Evolutionary conservation across 352 stramenopile genomes (phyloP), one percentile per base, ranked within the genome.

Genomic region (Globisporangium perplexum): DNA sequence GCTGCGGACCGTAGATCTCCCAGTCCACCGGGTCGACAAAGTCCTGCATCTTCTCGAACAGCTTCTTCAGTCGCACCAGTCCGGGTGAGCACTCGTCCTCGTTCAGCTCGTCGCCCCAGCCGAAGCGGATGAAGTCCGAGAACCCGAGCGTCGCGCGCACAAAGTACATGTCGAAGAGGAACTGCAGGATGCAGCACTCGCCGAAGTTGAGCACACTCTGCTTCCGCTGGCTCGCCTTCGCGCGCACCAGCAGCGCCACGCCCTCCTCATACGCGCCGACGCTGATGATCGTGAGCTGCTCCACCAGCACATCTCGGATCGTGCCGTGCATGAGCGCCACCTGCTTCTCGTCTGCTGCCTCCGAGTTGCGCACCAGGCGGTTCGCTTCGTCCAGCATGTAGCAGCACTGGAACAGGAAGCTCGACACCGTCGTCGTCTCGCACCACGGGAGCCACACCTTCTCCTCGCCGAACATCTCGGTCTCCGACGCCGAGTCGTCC

Each of bases 111-210:
- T 95, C 85, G 24, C 85, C 82, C 85, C 85, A 95, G 33, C 83
- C 85, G 57, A 95, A 95, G 24, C 85, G 85, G 56, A 92, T 74
- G 44, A 95, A 95, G 53, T 91, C 83, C 8, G 77, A 90, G 54
- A 90, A 90, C 11, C 85, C 85, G 23, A 93, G 66, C 15, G 81
- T 89, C 15, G 84, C 80, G 7, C 85, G 85, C 33, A 95, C 78
- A 62, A 93, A 95, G 59, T 95, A 93, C 75, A 95, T 84, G 53
- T 95, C 85, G 50, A 95, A 95, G 8, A 95, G 67, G 53, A 91
- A 91, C 65, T 95, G 85, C 53, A 88, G 70, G 50, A 89, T 77
- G 53, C 79, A 92, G 49, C 69, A 90, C 61, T 95, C 79, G 28
- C 85, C 85, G 59, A 95, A 93, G 46, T 93, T 90, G 28, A 93